A percentile compares a stretch with the other conserved stretches of the same genome.
phyloP scores from a whole-genome alignment of 495 filamentous ascomycete species.

The Immersiella caudata region DNA sequence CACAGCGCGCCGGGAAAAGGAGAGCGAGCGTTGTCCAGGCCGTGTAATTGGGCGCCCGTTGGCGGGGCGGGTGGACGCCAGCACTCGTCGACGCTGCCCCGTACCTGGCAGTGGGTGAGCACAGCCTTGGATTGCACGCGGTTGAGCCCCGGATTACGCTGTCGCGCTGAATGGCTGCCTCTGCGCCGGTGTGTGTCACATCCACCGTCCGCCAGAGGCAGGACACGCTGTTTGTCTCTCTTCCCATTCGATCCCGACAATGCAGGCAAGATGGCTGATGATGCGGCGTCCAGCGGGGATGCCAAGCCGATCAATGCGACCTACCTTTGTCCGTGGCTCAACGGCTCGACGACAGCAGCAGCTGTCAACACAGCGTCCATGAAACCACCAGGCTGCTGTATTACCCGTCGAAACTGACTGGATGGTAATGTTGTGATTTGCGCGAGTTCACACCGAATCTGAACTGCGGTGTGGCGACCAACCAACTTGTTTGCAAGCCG shows the following conservation, averaged over 20 bases:
- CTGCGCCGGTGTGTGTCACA: slow-evolving; percentile 15
- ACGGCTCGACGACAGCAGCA: not conserved
- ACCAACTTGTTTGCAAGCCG: not conserved
- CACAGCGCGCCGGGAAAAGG: slow-evolving; percentile 1
- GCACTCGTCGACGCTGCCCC: not conserved
- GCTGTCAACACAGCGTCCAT: not conserved
- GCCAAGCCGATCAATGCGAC: slow-evolving; percentile 10
- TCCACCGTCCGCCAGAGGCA: not conserved
- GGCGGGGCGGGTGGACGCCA: slow-evolving; percentile 9
- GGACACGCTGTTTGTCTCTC: not conserved
- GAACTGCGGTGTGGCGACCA: not conserved
- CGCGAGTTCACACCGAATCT: not conserved
- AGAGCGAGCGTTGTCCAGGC: not conserved
- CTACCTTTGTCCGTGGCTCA: slow-evolving; percentile 4
- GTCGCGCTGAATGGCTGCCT: not conserved
- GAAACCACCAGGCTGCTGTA: too few relatives aligned
- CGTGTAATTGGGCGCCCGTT: slow-evolving; percentile 4
- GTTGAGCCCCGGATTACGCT: not conserved
- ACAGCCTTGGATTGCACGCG: not conserved
- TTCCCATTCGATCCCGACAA: slow-evolving; percentile 9
- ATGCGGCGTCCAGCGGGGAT: not conserved
- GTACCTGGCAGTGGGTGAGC: slow-evolving; percentile 2
- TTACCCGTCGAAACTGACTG: too few relatives aligned
- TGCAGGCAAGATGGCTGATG: not conserved
- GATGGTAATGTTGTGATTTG: too few relatives aligned